These are phyloP conservation scores for Populus tremula DNA, from an alignment of 345 rosid genomes.

Conservation along the genomic window DNA sequence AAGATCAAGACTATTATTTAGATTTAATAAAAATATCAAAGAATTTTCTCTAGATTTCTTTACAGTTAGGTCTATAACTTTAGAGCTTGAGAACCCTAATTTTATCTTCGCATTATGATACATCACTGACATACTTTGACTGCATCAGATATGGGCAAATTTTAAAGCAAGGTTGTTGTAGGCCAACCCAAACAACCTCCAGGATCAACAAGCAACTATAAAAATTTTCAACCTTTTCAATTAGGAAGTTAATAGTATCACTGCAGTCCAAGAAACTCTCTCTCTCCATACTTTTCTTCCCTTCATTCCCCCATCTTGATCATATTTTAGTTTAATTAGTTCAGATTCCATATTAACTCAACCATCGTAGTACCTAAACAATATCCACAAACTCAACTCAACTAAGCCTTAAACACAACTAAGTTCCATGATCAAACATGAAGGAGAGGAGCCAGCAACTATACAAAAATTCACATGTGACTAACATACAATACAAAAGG, in stretches of 20 bases:
- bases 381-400: not conserved
- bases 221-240: not conserved
- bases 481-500: not conserved
- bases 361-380: not conserved
- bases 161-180: not conserved
- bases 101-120: too few species aligned
- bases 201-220: not conserved
- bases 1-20: too few species aligned
- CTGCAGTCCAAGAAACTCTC: not conserved
- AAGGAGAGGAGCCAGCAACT: not conserved
- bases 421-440: not conserved
- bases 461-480: not conserved
- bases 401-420: not conserved
- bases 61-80: too few species aligned
- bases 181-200: not conserved
- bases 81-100: too few species aligned
- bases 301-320: not conserved
- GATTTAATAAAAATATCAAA: too few species aligned
- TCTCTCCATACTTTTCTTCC: not conserved
- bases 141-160: not conserved
- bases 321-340: not conserved
- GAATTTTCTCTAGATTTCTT: too few species aligned
- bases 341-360: not conserved
- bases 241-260: not conserved
- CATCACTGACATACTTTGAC: not conserved